These are phyloP conservation scores for Penicillium desertorum DNA, from an alignment of 495 filamentous ascomycete species.

Conservation along the genomic window DNA sequence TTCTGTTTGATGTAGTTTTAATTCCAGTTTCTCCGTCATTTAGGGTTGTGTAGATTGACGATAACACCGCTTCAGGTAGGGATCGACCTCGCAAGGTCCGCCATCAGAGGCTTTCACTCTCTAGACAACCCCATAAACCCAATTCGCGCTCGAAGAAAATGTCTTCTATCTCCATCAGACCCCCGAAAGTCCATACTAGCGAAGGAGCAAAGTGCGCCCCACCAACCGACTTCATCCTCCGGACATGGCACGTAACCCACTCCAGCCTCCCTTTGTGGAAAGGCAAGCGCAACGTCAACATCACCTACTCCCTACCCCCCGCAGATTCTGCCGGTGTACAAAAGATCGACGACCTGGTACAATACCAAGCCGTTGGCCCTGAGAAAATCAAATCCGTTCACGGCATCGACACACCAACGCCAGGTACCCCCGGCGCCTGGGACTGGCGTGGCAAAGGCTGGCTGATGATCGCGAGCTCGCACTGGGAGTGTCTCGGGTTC, in stretches of 20 bases:
- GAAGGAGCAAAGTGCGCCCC: slow-evolving; percentile 37
- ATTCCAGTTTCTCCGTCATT: neutral
- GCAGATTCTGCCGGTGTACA: slow-evolving; percentile 18
- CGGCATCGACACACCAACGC: slow-evolving; percentile 59
- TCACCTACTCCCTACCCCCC: slow-evolving; percentile 61
- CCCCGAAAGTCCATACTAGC: slow-evolving; percentile 17
- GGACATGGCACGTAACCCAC: slow-evolving; percentile 68
- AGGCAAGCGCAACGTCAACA: slow-evolving; percentile 64
- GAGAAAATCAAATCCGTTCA: slow-evolving; percentile 56
- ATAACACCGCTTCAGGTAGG: neutral
- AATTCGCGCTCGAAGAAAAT: slow-evolving; percentile 10
- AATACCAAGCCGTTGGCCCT: slow-evolving; percentile 54
- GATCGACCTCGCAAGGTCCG: neutral
- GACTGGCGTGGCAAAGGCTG: slow-evolving; percentile 71
- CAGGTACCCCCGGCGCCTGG: slow-evolving; percentile 50
- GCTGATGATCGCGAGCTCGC: slow-evolving; percentile 60
- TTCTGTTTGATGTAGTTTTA: too few relatives aligned
- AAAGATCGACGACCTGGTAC: slow-evolving; percentile 66
- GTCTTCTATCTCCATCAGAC: slow-evolving; percentile 16
- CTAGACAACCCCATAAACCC: neutral
- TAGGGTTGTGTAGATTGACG: neutral
- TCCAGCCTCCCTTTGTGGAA: slow-evolving; percentile 76
- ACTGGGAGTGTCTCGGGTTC: slow-evolving; percentile 76
- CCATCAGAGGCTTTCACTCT: neutral
- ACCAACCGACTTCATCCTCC: slow-evolving; percentile 58